phyloP scores from a whole-genome alignment of 208 protist species.

The Phytomonas francai region DNA sequence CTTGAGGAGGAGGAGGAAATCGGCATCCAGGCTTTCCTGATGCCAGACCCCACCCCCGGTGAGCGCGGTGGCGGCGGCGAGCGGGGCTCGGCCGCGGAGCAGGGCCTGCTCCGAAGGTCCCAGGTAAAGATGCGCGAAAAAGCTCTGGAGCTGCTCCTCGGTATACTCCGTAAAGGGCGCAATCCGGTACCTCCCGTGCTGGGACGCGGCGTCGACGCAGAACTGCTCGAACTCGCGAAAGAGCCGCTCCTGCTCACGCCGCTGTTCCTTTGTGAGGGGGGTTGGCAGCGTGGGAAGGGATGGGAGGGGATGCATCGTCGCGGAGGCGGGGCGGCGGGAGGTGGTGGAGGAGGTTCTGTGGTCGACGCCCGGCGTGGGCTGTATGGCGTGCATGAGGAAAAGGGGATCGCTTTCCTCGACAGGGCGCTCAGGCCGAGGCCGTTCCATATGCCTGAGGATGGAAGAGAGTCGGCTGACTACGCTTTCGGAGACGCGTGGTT shows the following conservation, averaged over 20 bases:
- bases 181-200: slow-evolving; percentile 24
- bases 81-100: slow-evolving; percentile 51
- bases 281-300: no score
- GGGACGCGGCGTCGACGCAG: slow-evolving; percentile 15
- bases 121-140: slow-evolving; percentile 56
- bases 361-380: not conserved
- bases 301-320: no score
- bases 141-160: slow-evolving; percentile 47
- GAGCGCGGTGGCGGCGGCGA: slow-evolving; percentile 49
- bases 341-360: no score
- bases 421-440: no score
- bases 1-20: no score
- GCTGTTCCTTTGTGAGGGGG: no score
- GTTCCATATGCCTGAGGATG: no score
- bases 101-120: slow-evolving; percentile 36
- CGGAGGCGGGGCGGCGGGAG: no score
- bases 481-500: not conserved
- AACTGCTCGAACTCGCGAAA: slow-evolving; percentile 43
- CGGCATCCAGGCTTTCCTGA: slow-evolving; percentile 3
- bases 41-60: slow-evolving; percentile 24
- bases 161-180: slow-evolving; percentile 47
- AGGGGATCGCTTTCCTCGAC: no score
- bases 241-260: slow-evolving; percentile 33
- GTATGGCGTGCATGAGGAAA: not conserved
- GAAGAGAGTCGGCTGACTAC: no score